Evolutionary conservation across 2,329 filamentous ascomycete genomes (phyloP).

Genomic region (Hypoxylon sp.): DNA sequence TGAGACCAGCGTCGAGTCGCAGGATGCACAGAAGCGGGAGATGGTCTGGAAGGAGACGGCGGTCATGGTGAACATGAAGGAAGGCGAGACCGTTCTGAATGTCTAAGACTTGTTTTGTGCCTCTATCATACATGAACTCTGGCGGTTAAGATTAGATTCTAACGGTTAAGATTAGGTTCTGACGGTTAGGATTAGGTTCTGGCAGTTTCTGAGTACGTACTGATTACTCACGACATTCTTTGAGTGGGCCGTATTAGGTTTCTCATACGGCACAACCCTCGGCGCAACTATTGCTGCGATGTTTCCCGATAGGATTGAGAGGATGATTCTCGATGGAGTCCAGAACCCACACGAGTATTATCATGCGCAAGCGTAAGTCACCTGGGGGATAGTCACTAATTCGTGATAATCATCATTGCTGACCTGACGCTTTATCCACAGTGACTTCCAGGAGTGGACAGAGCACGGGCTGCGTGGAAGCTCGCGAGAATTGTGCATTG

Average conservation of each 20-base stretch:
- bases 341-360: conserved; percentile 54
- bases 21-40: no score
- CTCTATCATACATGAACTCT: no score
- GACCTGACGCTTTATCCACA: conserved; percentile 1
- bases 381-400: background rate
- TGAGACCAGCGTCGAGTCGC: no score
- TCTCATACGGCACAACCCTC: conserved; percentile 58
- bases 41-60: no score
- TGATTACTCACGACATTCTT: no score
- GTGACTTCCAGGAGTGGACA: conserved; percentile 47
- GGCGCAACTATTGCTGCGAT: conserved; percentile 57
- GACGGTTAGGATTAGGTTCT: no score
- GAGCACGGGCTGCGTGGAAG: conserved; percentile 47
- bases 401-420: background rate
- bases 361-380: conserved; percentile 44
- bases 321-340: conserved; percentile 56
- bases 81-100: no score
- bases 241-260: conserved; percentile 52
- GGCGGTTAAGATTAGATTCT: no score
- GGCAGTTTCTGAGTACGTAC: no score
- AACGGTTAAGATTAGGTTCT: no score
- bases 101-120: no score
- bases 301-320: conserved; percentile 58
- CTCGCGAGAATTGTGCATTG: conserved; percentile 48
- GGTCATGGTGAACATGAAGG: no score